A percentile compares a stretch with the other conserved stretches of the same genome.
Conservation (phyloP, 768 basidiomycete species). For the Suillus lakei region DNA sequence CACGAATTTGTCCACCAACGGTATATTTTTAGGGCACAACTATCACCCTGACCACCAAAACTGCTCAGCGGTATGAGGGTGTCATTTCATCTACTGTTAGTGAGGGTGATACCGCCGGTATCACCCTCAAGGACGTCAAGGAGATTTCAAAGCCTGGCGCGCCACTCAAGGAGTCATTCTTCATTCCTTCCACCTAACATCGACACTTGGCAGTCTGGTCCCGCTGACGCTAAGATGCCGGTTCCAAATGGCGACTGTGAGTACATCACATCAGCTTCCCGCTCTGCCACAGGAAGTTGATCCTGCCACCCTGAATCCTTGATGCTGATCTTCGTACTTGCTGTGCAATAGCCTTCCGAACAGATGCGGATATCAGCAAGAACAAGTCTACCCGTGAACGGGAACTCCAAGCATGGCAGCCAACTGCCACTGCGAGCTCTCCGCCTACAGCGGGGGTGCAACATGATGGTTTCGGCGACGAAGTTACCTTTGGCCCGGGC, state of each 20-base stretch:
- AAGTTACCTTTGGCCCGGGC: slow-evolving; percentile 69
- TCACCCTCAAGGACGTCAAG: slow-evolving; percentile 78
- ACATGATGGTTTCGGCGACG: slow-evolving; percentile 52
- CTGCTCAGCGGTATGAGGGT: slow-evolving; percentile 75
- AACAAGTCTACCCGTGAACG: slow-evolving; percentile 62
- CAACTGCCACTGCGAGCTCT: slow-evolving; percentile 42
- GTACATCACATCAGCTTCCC: slow-evolving; percentile 30
- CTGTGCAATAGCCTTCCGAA: slow-evolving; percentile 68
- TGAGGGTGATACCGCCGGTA: slow-evolving; percentile 73
- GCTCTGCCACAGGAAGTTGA: slow-evolving; percentile 10
- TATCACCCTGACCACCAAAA: slow-evolving; percentile 76
- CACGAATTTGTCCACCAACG: slow-evolving; percentile 21
- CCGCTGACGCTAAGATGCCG: slow-evolving; percentile 60
- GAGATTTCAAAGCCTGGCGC: slow-evolving; percentile 70
- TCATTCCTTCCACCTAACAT: slow-evolving; percentile 77
- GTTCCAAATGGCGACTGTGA: slow-evolving; percentile 73
- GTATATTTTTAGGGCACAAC: slow-evolving; percentile 65
- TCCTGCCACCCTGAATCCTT: not conserved
- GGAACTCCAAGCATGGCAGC: slow-evolving; percentile 81
- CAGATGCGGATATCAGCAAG: slow-evolving; percentile 79
- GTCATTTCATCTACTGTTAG: slow-evolving; percentile 60
- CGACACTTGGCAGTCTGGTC: slow-evolving; percentile 73
- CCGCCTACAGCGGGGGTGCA: slow-evolving; percentile 28
- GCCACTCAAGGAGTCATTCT: slow-evolving; percentile 70
- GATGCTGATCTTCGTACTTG: slow-evolving; percentile 21